Evolutionary conservation across 23 red algal species (phyloP).

Genomic region (Gracilaria gracilis): DNA sequence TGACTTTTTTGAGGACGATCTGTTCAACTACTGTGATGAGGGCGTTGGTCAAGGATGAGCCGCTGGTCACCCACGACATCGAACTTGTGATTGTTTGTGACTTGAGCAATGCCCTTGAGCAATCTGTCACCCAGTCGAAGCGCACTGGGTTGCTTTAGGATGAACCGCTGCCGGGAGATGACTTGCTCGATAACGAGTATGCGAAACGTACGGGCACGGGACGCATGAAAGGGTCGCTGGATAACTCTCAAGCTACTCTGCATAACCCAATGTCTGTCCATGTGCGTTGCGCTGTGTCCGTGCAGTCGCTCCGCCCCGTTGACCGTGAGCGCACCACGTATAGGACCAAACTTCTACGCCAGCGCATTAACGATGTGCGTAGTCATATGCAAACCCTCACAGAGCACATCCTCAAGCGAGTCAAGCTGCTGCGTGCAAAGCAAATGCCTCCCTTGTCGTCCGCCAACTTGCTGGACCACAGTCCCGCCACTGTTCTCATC

Average conservation of each 20-base stretch:
- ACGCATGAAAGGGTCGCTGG: conserved; percentile 39
- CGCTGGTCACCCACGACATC: too few relatives aligned
- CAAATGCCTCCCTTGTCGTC: conserved; percentile 2
- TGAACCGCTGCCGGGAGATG: conserved; percentile 32
- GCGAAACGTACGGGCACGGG: conserved; percentile 34
- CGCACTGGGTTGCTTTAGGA: too few relatives aligned
- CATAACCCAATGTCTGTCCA: neutral
- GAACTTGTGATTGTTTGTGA: too few relatives aligned
- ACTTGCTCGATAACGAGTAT: conserved; percentile 4
- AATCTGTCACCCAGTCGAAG: neutral
- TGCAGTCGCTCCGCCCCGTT: neutral
- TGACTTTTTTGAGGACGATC: too few relatives aligned
- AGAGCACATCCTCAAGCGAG: neutral
- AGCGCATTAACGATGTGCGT: conserved; percentile 38
- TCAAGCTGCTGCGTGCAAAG: conserved; percentile 5
- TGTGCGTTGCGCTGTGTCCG: neutral
- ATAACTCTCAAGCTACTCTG: neutral
- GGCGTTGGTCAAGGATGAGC: too few relatives aligned
- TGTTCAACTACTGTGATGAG: too few relatives aligned
- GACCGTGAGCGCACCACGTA: neutral
- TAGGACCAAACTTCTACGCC: conserved; percentile 32
- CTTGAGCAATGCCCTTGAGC: neutral
- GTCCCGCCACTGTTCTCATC: neutral
- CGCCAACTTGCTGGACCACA: neutral
- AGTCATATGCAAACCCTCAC: neutral